Evolutionary conservation across 1,284 basidiomycete genomes (phyloP).

Genomic region (Trametes sp.): DNA sequence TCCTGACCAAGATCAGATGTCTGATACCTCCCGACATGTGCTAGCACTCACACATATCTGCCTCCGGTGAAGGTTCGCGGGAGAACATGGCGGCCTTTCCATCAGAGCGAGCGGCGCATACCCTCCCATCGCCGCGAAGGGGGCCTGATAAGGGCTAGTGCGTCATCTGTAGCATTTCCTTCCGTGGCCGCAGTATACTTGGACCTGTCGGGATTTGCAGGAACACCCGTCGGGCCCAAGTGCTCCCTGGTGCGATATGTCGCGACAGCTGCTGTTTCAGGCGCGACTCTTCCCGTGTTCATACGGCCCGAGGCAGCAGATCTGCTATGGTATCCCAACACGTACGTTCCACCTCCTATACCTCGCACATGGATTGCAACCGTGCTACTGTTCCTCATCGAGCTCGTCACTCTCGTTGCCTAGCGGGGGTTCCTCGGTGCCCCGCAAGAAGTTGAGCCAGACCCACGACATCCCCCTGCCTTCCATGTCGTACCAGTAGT

Average conservation of each 20-base stretch:
- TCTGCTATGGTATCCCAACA: too few species aligned
- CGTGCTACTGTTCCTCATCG: not conserved
- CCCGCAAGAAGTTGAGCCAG: constrained; percentile 67
- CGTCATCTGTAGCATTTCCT: not conserved
- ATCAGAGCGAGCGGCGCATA: not conserved
- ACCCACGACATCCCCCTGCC: constrained; percentile 75
- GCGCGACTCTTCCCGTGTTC: not conserved
- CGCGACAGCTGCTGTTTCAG: not conserved
- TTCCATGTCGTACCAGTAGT: constrained; percentile 91
- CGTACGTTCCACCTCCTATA: not conserved
- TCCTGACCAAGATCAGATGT: constrained; percentile 1
- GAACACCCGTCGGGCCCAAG: not conserved
- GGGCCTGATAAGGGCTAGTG: constrained; percentile 8
- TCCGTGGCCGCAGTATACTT: not conserved
- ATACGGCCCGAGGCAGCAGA: too few species aligned
- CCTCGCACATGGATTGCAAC: not conserved
- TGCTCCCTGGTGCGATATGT: not conserved
- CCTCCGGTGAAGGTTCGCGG: not conserved
- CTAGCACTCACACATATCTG: not conserved
- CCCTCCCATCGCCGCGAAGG: not conserved
- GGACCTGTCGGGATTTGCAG: not conserved
- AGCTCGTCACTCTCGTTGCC: constrained; percentile 45
- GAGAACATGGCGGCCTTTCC: not conserved
- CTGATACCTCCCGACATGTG: not conserved
- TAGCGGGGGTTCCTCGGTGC: constrained; percentile 46